Evolutionary conservation across 768 basidiomycete genomes (phyloP).

Genomic region (Tubosaeta brunneosetosa): DNA sequence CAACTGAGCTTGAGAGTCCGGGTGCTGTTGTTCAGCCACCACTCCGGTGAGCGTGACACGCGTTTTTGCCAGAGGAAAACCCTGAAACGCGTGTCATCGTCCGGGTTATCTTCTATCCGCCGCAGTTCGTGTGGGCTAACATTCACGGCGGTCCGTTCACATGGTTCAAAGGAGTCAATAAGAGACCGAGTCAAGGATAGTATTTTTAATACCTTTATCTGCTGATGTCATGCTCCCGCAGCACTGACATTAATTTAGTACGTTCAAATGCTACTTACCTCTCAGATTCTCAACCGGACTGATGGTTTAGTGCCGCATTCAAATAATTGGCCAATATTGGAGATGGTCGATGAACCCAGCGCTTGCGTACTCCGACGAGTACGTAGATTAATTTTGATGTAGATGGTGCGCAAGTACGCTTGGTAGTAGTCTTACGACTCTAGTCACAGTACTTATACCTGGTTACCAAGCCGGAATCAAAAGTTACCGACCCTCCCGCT

Average conservation of each 20-base stretch:
- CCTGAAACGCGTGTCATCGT: background rate
- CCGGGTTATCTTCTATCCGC: background rate
- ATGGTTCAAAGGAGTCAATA: background rate
- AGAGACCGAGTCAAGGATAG: background rate
- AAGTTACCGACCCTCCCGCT: background rate
- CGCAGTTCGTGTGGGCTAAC: background rate
- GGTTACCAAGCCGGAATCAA: no score
- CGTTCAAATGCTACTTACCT: background rate
- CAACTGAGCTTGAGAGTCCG: no score
- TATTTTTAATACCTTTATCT: background rate
- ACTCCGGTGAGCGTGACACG: background rate
- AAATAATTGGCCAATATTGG: no score
- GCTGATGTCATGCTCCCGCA: background rate
- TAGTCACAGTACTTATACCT: no score
- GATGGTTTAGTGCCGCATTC: no score
- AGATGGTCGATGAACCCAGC: no score
- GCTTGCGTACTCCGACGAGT: no score
- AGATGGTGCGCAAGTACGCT: no score
- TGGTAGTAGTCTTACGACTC: no score
- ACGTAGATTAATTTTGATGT: no score
- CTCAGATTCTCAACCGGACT: background rate
- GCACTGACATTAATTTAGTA: background rate
- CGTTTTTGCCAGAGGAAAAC: background rate
- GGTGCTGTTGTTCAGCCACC: background rate
- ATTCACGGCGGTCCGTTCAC: background rate